These are phyloP conservation scores for Carex myosuroides DNA, from an alignment of 176 grass and related monocot species.

Conservation along the genomic window DNA sequence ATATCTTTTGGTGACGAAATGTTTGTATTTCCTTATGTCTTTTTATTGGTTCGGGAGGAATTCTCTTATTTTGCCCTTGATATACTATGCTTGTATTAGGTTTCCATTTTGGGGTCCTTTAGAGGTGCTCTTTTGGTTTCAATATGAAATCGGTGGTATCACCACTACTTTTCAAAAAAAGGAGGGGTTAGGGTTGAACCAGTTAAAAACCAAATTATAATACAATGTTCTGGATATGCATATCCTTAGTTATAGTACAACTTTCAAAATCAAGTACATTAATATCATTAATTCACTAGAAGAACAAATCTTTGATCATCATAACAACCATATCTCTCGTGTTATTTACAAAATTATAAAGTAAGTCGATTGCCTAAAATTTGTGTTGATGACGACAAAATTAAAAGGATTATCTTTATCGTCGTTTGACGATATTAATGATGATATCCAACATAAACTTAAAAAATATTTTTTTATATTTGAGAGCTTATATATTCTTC, in stretches of 20 bases:
- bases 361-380: not conserved
- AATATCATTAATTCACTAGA: not conserved
- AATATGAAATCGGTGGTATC: no score
- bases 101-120: no score
- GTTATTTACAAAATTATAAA: not conserved
- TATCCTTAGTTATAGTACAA: not conserved
- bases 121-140: no score
- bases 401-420: not conserved
- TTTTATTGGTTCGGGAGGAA: no score
- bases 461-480: not conserved
- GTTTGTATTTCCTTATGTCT: no score
- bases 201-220: not conserved
- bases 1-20: no score
- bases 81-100: no score
- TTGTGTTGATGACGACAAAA: not conserved
- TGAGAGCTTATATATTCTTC: not conserved
- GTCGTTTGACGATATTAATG: not conserved
- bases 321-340: not conserved
- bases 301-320: not conserved
- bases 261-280: not conserved
- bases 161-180: no score
- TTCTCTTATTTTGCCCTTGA: no score
- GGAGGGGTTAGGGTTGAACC: no score
- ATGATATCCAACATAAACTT: not conserved
- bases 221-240: not conserved